Conservation (phyloP, 805 yeast genomes). For the Kockiozyma suomiensis region DNA sequence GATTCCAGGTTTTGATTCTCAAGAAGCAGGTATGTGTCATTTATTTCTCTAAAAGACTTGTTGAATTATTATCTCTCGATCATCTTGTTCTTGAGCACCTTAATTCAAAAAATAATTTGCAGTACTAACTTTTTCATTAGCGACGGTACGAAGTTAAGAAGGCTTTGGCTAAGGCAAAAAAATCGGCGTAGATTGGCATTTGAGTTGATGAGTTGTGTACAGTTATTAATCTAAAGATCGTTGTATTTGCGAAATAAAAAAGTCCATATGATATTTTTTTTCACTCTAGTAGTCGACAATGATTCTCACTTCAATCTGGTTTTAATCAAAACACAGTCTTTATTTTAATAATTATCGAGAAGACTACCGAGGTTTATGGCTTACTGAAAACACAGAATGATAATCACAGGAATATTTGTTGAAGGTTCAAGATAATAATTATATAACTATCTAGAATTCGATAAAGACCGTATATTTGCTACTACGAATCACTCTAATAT, state of each 20-base stretch:
- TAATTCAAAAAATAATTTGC: background rate
- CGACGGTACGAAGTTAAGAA: slow-evolving; percentile 92
- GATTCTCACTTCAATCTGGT: too few relatives aligned
- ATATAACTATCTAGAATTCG: too few relatives aligned
- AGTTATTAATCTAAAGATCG: slow-evolving; percentile 16
- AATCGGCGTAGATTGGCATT: slow-evolving; percentile 27
- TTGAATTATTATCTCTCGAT: too few relatives aligned
- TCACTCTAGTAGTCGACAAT: too few relatives aligned
- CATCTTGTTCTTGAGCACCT: too few relatives aligned
- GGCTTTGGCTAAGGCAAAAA: slow-evolving; percentile 88
- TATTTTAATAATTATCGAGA: too few relatives aligned
- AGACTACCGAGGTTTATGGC: too few relatives aligned
- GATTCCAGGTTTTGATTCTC: slow-evolving; percentile 98
- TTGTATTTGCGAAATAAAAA: slow-evolving; percentile 20
- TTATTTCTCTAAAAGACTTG: background rate
- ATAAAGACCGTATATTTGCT: too few relatives aligned
- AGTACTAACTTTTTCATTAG: slow-evolving; percentile 1
- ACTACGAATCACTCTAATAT: background rate
- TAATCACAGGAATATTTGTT: too few relatives aligned
- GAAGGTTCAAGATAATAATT: too few relatives aligned
- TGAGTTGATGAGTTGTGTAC: slow-evolving; percentile 21
- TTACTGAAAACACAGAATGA: too few relatives aligned
- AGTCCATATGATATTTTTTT: background rate
- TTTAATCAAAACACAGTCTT: too few relatives aligned
- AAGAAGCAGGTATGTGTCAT: slow-evolving; percentile 72